A percentile compares a stretch with the other conserved stretches of the same genome.
phyloP scores from a whole-genome alignment of 306 rosid species.

The Mimosa pudica region DNA sequence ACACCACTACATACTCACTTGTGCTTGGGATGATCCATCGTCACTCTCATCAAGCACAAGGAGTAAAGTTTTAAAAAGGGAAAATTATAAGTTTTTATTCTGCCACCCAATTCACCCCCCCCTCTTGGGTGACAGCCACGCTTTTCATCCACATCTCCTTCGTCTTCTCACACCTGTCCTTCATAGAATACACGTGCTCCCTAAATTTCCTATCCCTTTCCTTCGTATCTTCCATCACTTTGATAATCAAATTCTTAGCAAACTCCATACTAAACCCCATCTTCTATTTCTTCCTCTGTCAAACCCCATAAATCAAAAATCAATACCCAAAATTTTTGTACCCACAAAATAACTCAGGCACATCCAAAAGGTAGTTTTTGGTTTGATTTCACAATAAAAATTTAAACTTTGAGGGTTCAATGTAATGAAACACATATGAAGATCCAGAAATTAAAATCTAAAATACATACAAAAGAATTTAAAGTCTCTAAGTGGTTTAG shows the following conservation, averaged over 20 bases:
- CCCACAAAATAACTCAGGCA: neutral
- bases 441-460: too few relatives aligned
- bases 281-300: slow-evolving; percentile 28
- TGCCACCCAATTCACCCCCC: too few relatives aligned
- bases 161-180: slow-evolving; percentile 63
- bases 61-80: too few relatives aligned
- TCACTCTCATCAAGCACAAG: too few relatives aligned
- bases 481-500: too few relatives aligned
- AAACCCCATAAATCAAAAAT: slow-evolving; percentile 18
- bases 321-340: slow-evolving; percentile 5
- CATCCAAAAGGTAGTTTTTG: neutral
- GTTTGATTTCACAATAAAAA: neutral
- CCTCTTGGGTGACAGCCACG: too few relatives aligned
- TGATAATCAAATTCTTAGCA: slow-evolving; percentile 81
- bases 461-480: too few relatives aligned
- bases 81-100: too few relatives aligned
- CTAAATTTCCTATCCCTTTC: slow-evolving; percentile 88
- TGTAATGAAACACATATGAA: too few relatives aligned
- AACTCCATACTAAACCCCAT: slow-evolving; percentile 93
- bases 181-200: slow-evolving; percentile 53
- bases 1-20: too few relatives aligned
- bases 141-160: slow-evolving; percentile 78
- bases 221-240: slow-evolving; percentile 88
- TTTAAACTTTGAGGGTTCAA: neutral
- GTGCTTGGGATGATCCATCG: too few relatives aligned